Conservation (phyloP, 2,329 filamentous ascomycete genomes). For the Cladophialophora chaetospira region DNA sequence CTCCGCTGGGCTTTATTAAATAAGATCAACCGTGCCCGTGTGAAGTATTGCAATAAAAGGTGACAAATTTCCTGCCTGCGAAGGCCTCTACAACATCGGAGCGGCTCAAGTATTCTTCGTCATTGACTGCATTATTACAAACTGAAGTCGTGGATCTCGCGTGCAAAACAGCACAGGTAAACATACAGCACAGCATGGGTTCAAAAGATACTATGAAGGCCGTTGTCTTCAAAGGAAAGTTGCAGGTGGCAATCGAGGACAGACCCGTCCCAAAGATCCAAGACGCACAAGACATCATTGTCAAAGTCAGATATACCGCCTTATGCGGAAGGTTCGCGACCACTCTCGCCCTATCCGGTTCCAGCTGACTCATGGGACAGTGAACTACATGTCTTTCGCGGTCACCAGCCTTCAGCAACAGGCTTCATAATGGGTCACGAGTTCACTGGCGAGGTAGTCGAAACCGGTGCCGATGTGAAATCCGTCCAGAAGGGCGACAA, state of each 20-base stretch:
- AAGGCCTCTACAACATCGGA: not conserved
- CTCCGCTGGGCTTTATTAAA: not conserved
- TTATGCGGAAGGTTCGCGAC: constrained; percentile 77
- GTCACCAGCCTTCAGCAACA: constrained; percentile 69
- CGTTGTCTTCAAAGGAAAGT: constrained; percentile 80
- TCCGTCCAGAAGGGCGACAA: constrained; percentile 72
- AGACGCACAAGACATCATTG: constrained; percentile 72
- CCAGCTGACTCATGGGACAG: constrained; percentile 45
- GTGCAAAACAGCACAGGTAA: not conserved
- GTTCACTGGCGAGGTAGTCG: constrained; percentile 75
- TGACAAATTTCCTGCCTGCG: not conserved
- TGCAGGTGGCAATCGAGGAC: constrained; percentile 74
- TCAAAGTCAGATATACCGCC: constrained; percentile 80
- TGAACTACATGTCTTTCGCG: constrained; percentile 84
- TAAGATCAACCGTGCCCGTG: too few species aligned
- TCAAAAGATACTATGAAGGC: constrained; percentile 71
- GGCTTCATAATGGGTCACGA: constrained; percentile 75
- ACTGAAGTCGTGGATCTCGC: too few species aligned
- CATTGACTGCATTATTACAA: too few species aligned
- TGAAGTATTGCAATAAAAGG: too few species aligned
- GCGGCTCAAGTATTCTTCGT: too few species aligned
- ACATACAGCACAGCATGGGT: constrained; percentile 34
- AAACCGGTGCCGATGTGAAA: constrained; percentile 68
- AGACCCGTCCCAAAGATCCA: constrained; percentile 75
- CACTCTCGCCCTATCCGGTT: not conserved